phyloP scores from a whole-genome alignment of 805 yeast genomes.

The Saccharomycopsis vini region DNA sequence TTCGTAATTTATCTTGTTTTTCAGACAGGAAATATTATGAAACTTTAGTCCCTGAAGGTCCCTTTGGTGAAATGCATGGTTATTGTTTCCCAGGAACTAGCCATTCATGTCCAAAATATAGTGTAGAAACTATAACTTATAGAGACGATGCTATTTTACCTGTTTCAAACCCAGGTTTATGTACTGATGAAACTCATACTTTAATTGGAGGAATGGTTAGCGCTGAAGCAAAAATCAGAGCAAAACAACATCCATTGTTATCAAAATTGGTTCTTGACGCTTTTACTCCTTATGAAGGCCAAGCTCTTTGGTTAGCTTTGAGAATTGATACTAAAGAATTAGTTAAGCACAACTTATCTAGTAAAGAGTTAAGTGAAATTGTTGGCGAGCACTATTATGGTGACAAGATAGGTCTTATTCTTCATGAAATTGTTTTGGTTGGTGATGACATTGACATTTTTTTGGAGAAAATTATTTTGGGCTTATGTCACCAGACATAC shows the following conservation, averaged over 20 bases:
- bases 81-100: background rate
- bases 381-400: background rate
- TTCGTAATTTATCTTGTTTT: background rate
- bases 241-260: background rate
- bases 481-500: conserved; percentile 2
- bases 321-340: background rate
- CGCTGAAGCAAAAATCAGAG: background rate
- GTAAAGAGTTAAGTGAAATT: background rate
- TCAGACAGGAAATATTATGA: background rate
- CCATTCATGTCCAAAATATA: background rate
- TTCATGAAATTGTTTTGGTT: background rate
- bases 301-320: background rate
- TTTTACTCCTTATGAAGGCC: background rate
- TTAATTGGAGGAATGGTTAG: background rate
- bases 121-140: background rate
- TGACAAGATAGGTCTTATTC: background rate
- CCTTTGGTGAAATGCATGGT: conserved; percentile 2
- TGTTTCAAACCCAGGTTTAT: conserved; percentile 1
- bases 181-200: conserved; percentile 3
- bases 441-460: conserved; percentile 1
- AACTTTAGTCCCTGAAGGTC: background rate
- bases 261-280: conserved; percentile 1
- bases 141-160: background rate
- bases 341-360: background rate
- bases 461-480: background rate